Conservation (phyloP, 116 monocot species). For the Papilionanthe hybrid region DNA sequence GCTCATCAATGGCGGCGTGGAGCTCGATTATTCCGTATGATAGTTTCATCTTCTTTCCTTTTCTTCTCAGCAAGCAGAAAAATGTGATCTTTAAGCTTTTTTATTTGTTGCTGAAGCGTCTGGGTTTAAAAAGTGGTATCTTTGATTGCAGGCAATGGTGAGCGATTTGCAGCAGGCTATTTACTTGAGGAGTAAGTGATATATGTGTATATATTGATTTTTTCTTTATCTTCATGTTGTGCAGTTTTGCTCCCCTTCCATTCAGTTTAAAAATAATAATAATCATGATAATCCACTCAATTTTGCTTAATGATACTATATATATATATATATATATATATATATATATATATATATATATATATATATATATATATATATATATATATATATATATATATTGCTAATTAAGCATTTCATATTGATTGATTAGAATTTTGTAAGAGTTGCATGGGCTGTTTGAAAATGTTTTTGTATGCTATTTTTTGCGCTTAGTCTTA, state of each 20-base stretch:
- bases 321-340: too few species aligned
- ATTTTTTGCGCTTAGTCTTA: too few species aligned
- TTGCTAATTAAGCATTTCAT: too few species aligned
- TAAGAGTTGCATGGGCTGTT: too few species aligned
- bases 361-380: too few species aligned
- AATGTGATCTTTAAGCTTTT: background rate
- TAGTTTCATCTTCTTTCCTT: background rate
- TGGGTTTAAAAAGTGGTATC: background rate
- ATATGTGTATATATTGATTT: background rate
- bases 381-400: too few species aligned
- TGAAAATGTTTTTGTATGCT: too few species aligned
- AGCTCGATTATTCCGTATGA: conserved; percentile 59
- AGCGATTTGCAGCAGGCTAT: conserved; percentile 83
- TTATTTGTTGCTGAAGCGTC: background rate
- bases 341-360: too few species aligned
- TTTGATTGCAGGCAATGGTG: conserved; percentile 65
- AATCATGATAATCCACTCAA: too few species aligned
- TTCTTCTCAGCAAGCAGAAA: background rate
- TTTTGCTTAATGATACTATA: too few species aligned
- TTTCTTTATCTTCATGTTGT: background rate
- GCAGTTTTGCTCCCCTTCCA: background rate
- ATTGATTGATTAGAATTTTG: too few species aligned
- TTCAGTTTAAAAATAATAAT: too few species aligned
- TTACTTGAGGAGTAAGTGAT: conserved; percentile 51
- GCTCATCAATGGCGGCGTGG: conserved; percentile 74